Percentiles rank a stretch among this genome's conserved stretches.
Conservation (phyloP, 2,329 filamentous ascomycete genomes). For the Penicillium sp. region DNA sequence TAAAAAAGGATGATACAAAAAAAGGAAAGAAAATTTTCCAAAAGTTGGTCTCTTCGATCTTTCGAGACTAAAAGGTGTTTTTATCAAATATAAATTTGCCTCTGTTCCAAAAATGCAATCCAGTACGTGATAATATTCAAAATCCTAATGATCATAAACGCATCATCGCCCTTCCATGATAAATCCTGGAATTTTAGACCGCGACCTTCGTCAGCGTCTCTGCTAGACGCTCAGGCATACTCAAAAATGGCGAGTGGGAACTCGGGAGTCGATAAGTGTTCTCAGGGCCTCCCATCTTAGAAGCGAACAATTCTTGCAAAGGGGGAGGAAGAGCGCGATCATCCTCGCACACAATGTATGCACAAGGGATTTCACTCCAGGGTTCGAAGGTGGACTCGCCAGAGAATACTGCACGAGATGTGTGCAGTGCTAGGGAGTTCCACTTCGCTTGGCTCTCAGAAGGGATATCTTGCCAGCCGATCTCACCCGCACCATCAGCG, state of each 20-base stretch:
- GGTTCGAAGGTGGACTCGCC: slow-evolving; percentile 32
- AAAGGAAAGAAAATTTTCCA: neutral
- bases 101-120: too few species aligned
- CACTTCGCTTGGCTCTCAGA: slow-evolving; percentile 28
- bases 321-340: slow-evolving; percentile 37
- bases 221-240: slow-evolving; percentile 39
- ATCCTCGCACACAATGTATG: slow-evolving; percentile 43
- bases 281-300: slow-evolving; percentile 29
- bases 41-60: neutral
- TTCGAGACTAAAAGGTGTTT: neutral
- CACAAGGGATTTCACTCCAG: slow-evolving; percentile 40
- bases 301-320: slow-evolving; percentile 38
- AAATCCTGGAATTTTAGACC: neutral
- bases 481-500: slow-evolving; percentile 4
- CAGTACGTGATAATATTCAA: neutral
- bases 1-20: neutral
- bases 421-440: slow-evolving; percentile 25
- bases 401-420: slow-evolving; percentile 32
- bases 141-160: too few species aligned
- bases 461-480: slow-evolving; percentile 38
- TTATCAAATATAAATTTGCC: too few species aligned
- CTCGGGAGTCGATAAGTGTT: slow-evolving; percentile 37
- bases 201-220: slow-evolving; percentile 29
- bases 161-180: too few species aligned
- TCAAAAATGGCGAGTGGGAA: slow-evolving; percentile 50